Evolutionary conservation across 2,329 filamentous ascomycete genomes (phyloP), one percentile per base, ranked within the genome.

Genomic region (Penicillium fuscoglaucum): DNA sequence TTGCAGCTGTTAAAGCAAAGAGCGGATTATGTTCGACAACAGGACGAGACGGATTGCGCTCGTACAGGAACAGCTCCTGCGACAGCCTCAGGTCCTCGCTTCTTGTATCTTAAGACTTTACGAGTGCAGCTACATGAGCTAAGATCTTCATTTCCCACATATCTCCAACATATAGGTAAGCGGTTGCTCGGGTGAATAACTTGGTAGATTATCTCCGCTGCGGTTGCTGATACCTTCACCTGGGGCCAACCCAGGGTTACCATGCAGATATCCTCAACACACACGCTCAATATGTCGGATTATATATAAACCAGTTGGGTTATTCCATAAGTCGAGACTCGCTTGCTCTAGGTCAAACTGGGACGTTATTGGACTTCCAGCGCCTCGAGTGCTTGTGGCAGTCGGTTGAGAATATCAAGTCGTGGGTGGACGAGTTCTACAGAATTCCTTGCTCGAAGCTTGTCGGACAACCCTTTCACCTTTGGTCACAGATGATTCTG

Each of bases 401-500:
- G 17, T 75, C 70, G 0, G 68, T 76, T 1, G 66, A 70, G 40
- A 70, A 66, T 40, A 68, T 75, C 58, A 73, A 73, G 40, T 63
- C 64, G 4, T 77, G 72, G 70, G 54, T 75, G 10, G 65, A 72
- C 19, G 59, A 52, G 28, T 75, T 77, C 59, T 67, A 71, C 55
- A 46, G 31, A 7, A 61, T 74, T 13, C 64, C 70, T 0, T 63
- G 58, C 35, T 58, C 65, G 2, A 61, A 65, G 3, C 61, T 72
- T 8, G 44, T 70, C 19, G 72, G 72, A 3, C 62, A 73, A 3
- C 68, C 74, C 0, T 76, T 77, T 52, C 67, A 71, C 37, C 73
- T 74, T 45, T 77, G 74, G 74, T 70, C 71, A 0, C 73, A 78
- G 46, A 68, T 78, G 47, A 66, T 74, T 28, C 68, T 68, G 6